Percentiles rank a stretch among this genome's conserved stretches.
Evolutionary conservation across 2,329 filamentous ascomycete genomes (phyloP).

Genomic region (Trichoderma harzianum): DNA sequence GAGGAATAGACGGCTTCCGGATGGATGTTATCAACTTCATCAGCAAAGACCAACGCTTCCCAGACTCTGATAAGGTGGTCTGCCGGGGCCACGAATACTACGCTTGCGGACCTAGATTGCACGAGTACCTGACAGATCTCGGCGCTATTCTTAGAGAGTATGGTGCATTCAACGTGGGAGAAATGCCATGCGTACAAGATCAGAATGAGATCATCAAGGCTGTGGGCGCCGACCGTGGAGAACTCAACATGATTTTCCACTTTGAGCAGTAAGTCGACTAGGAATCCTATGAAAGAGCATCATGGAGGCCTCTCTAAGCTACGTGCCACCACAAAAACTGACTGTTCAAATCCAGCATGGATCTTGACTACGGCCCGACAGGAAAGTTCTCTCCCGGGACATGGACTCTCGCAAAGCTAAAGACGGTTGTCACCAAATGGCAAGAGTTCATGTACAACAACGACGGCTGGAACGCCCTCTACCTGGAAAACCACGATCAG

Average conservation of each 20-base stretch:
- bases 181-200: constrained; percentile 47
- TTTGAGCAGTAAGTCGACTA: constrained; percentile 54
- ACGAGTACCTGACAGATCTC: constrained; percentile 46
- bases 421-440: constrained; percentile 53
- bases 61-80: constrained; percentile 41
- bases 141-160: constrained; percentile 44
- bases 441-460: constrained; percentile 58
- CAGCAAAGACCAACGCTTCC: constrained; percentile 57
- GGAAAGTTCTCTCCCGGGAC: constrained; percentile 42
- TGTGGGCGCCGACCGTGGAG: constrained; percentile 54
- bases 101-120: constrained; percentile 50
- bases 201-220: constrained; percentile 42
- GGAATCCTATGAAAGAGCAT: no score
- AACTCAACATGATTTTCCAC: constrained; percentile 71
- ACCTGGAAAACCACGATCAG: constrained; percentile 66
- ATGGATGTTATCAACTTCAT: constrained; percentile 68
- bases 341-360: constrained; percentile 35
- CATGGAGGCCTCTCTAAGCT: not conserved
- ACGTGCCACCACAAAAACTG: not conserved
- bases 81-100: constrained; percentile 42
- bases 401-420: constrained; percentile 51
- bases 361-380: constrained; percentile 44
- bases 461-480: constrained; percentile 62
- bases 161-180: constrained; percentile 50
- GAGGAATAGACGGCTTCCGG: constrained; percentile 63